These are phyloP conservation scores for Vaccinium myrtillus DNA, from an alignment of 148 eudicot genomes.

Conservation along the genomic window DNA sequence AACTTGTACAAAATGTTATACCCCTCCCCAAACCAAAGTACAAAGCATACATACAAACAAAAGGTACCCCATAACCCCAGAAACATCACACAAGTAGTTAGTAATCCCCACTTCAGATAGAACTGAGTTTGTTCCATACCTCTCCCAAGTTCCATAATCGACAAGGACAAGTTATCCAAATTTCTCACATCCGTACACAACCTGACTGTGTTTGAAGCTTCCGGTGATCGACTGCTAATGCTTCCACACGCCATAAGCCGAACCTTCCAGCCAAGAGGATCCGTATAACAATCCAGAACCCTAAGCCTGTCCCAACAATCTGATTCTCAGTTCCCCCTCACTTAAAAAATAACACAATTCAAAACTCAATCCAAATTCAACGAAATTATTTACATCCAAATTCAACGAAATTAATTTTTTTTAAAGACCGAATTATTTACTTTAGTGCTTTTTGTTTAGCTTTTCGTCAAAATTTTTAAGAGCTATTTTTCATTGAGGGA, in stretches of 20 bases:
- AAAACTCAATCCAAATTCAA: not conserved
- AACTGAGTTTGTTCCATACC: conserved; percentile 34
- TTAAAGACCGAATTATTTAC: too few species aligned
- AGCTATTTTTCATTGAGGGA: too few species aligned
- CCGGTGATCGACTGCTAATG: conserved; percentile 27
- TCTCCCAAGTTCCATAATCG: conserved; percentile 57
- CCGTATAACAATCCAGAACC: conserved; percentile 77
- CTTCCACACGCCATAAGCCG: conserved; percentile 51
- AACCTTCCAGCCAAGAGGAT: conserved; percentile 87
- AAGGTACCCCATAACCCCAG: not conserved
- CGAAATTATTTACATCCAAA: not conserved
- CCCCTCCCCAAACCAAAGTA: not conserved
- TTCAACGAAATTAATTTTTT: too few species aligned
- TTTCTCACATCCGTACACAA: conserved; percentile 55
- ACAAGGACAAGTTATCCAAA: conserved; percentile 46
- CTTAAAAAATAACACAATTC: not conserved
- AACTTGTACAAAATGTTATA: not conserved
- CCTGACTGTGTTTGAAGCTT: conserved; percentile 32
- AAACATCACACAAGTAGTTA: not conserved
- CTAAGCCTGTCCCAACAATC: conserved; percentile 44
- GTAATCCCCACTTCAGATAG: not conserved
- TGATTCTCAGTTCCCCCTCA: not conserved
- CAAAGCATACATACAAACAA: not conserved
- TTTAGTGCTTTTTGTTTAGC: too few species aligned
- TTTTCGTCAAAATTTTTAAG: too few species aligned